These are phyloP conservation scores for Arachnomyces sp. DNA, from an alignment of 2,329 filamentous ascomycete species.

Conservation along the genomic window DNA sequence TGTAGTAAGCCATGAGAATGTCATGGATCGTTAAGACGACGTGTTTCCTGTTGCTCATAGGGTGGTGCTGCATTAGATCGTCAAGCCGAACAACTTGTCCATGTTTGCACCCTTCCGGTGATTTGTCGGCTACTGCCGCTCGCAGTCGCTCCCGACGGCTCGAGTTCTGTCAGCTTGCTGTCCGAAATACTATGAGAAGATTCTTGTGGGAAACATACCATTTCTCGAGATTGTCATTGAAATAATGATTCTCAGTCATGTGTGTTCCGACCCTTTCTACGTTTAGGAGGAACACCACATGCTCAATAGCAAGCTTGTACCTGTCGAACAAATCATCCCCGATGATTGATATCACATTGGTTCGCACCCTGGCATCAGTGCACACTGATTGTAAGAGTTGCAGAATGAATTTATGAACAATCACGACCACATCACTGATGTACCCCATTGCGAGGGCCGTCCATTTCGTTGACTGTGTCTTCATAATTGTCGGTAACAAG, in stretches of 20 bases:
- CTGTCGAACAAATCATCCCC: constrained; percentile 36
- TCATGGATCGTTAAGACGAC: constrained; percentile 50
- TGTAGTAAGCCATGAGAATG: constrained; percentile 54
- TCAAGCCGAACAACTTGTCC: constrained; percentile 13
- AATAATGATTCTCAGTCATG: constrained; percentile 38
- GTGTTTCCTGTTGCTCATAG: constrained; percentile 32
- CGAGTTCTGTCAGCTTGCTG: not conserved
- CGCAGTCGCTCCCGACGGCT: constrained; percentile 1
- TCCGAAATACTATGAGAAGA: not conserved
- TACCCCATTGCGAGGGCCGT: constrained; percentile 39
- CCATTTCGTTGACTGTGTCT: constrained; percentile 50
- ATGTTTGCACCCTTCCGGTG: not conserved
- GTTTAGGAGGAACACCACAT: constrained; percentile 44
- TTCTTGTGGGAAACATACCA: constrained; percentile 15
- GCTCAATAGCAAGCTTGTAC: constrained; percentile 43
- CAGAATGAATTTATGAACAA: constrained; percentile 47
- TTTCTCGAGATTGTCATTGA: constrained; percentile 40
- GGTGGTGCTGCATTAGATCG: constrained; percentile 4
- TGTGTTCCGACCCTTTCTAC: constrained; percentile 43
- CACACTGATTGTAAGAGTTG: constrained; percentile 37
- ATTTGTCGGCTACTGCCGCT: not conserved
- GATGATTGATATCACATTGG: constrained; percentile 38
- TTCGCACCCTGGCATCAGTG: constrained; percentile 35
- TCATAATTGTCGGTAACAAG: constrained; percentile 35
- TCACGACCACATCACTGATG: constrained; percentile 42